Evolutionary conservation across 371 early-diverging fungal species (phyloP).

Genomic region (Blastocladiella emersonii): DNA sequence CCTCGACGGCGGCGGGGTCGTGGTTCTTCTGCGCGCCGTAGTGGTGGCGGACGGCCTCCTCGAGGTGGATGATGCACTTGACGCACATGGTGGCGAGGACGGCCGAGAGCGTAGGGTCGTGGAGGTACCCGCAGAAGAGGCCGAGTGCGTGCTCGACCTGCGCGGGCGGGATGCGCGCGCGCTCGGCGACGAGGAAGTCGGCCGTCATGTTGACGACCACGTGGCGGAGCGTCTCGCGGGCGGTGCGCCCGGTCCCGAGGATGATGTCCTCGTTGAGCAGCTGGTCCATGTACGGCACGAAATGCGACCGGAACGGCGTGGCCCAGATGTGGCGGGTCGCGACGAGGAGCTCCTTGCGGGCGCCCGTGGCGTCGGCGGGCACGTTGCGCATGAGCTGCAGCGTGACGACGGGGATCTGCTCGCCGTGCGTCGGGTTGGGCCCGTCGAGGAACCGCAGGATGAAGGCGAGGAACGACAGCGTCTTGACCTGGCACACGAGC

Average conservation of each 20-base stretch:
- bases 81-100: conserved; percentile 93
- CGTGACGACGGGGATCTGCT: conserved; percentile 73
- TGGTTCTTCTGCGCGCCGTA: not conserved
- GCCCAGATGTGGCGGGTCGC: conserved; percentile 89
- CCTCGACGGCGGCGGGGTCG: not conserved
- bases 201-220: conserved; percentile 88
- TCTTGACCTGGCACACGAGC: conserved; percentile 83
- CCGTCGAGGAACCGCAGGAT: conserved; percentile 66
- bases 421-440: conserved; percentile 54
- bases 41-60: conserved; percentile 34
- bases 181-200: conserved; percentile 88
- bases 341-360: conserved; percentile 88
- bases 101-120: conserved; percentile 71
- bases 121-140: conserved; percentile 78
- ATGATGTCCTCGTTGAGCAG: conserved; percentile 82
- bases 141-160: conserved; percentile 71
- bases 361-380: conserved; percentile 83
- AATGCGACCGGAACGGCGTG: conserved; percentile 74
- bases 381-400: conserved; percentile 77
- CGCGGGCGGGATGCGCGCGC: conserved; percentile 56
- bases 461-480: conserved; percentile 90
- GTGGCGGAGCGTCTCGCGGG: conserved; percentile 76
- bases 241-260: conserved; percentile 82
- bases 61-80: conserved; percentile 77
- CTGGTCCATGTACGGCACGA: conserved; percentile 73